phyloP scores from a whole-genome alignment of 352 stramenopile species.

The Globisporangium canariense region DNA sequence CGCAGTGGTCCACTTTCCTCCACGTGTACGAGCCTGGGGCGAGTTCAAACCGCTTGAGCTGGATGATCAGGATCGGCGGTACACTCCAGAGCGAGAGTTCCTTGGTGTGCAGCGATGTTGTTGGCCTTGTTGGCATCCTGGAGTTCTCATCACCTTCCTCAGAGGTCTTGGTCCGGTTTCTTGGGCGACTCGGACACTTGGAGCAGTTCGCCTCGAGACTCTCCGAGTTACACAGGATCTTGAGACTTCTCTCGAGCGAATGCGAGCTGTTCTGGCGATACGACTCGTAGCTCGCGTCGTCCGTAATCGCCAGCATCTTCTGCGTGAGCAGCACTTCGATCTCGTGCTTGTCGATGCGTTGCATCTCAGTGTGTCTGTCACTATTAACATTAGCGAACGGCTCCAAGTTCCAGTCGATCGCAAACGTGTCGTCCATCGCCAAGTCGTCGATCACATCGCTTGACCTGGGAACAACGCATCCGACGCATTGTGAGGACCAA shows the following conservation, averaged over 20 bases:
- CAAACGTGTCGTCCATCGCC: slow-evolving; percentile 52
- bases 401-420: slow-evolving; percentile 56
- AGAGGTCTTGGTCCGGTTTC: background rate
- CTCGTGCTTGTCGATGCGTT: slow-evolving; percentile 6
- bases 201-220: slow-evolving; percentile 39
- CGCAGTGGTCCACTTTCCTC: slow-evolving; percentile 82
- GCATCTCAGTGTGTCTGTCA: background rate
- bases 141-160: background rate
- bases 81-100: slow-evolving; percentile 48
- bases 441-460: slow-evolving; percentile 32
- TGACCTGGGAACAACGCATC: slow-evolving; percentile 39
- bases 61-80: slow-evolving; percentile 52
- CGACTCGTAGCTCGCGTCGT: slow-evolving; percentile 37
- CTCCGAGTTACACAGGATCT: slow-evolving; percentile 46
- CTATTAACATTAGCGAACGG: background rate
- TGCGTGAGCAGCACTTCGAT: slow-evolving; percentile 22
- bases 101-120: slow-evolving; percentile 40
- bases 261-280: slow-evolving; percentile 27
- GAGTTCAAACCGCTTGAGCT: slow-evolving; percentile 69
- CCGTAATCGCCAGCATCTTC: slow-evolving; percentile 19
- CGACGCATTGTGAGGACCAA: slow-evolving; percentile 45
- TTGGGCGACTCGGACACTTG: slow-evolving; percentile 22
- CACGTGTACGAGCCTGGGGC: slow-evolving; percentile 50
- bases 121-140: background rate
- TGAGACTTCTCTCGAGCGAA: slow-evolving; percentile 37